Evolutionary conservation across 2,329 filamentous ascomycete genomes (phyloP).

Genomic region (Byssochlamys sp.): DNA sequence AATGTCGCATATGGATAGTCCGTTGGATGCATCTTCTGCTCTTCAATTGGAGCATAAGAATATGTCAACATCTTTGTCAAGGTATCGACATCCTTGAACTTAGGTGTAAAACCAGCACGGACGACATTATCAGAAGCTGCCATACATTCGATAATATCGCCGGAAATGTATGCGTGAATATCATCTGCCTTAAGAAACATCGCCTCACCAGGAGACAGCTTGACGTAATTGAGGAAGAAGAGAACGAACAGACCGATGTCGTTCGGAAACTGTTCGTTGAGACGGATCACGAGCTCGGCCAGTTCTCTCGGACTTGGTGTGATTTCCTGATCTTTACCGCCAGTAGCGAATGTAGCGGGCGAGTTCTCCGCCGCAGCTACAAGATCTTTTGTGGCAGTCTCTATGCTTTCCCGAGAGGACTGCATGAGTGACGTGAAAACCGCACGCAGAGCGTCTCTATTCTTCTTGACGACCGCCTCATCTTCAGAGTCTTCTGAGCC

Average conservation of each 20-base stretch:
- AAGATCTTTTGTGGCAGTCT: constrained; percentile 57
- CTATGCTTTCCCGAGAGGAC: constrained; percentile 57
- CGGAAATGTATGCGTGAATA: constrained; percentile 74
- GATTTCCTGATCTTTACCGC: constrained; percentile 21
- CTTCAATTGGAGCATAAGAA: constrained; percentile 82
- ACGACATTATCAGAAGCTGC: constrained; percentile 97
- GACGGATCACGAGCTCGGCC: constrained; percentile 63
- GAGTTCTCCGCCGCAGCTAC: constrained; percentile 61
- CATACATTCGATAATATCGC: constrained; percentile 97
- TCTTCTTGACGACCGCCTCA: constrained; percentile 42
- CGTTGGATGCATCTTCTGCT: constrained; percentile 81
- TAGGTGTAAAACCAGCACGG: constrained; percentile 90
- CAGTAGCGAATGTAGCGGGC: constrained; percentile 61
- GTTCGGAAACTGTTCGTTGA: constrained; percentile 73
- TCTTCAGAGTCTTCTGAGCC: constrained; percentile 46
- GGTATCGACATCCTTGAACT: constrained; percentile 92
- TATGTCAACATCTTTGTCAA: constrained; percentile 89
- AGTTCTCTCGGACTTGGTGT: constrained; percentile 49
- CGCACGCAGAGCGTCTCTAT: constrained; percentile 68
- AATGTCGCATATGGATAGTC: constrained; percentile 80
- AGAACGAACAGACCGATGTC: constrained; percentile 91
- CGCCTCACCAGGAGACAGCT: constrained; percentile 76
- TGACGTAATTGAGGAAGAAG: constrained; percentile 95
- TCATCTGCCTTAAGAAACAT: constrained; percentile 95
- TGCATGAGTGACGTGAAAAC: constrained; percentile 75